Conservation (phyloP, 2,329 filamentous ascomycete genomes). For the Magnaporthiopsis incrustans region DNA sequence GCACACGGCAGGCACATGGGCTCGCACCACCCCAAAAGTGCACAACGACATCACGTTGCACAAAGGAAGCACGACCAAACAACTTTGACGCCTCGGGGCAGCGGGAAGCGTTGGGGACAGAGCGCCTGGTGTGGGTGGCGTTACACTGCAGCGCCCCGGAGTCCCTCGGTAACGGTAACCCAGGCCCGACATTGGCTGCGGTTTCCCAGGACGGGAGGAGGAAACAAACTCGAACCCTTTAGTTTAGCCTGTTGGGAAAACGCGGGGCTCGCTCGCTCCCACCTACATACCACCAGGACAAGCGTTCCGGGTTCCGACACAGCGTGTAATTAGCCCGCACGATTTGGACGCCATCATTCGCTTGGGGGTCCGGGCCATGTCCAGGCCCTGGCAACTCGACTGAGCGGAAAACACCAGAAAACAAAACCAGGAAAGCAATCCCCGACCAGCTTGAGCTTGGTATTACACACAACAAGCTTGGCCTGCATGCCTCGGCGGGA, state of each 20-base stretch:
- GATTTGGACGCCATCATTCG: too few species aligned
- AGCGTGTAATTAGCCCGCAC: too few species aligned
- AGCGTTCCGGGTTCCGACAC: background rate
- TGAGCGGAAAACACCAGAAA: too few species aligned
- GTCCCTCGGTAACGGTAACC: background rate
- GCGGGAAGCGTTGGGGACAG: background rate
- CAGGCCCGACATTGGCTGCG: background rate
- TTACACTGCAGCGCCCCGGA: background rate
- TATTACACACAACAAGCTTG: background rate
- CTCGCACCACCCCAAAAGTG: too few species aligned
- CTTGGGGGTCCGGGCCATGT: too few species aligned
- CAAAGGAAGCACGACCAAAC: background rate
- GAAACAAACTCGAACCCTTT: too few species aligned
- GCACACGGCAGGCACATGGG: too few species aligned
- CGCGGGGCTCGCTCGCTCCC: too few species aligned
- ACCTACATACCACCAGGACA: background rate
- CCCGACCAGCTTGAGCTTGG: too few species aligned
- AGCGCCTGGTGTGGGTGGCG: background rate
- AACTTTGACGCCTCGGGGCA: background rate
- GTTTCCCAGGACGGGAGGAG: background rate
- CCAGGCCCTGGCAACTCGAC: too few species aligned
- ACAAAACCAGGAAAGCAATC: too few species aligned
- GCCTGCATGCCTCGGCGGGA: background rate
- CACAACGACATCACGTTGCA: background rate
- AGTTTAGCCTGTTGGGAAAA: background rate